Percentiles rank a stretch among this genome's conserved stretches.
phyloP scores from a whole-genome alignment of 352 stramenopile genomes.

The Pythium graminicola region DNA sequence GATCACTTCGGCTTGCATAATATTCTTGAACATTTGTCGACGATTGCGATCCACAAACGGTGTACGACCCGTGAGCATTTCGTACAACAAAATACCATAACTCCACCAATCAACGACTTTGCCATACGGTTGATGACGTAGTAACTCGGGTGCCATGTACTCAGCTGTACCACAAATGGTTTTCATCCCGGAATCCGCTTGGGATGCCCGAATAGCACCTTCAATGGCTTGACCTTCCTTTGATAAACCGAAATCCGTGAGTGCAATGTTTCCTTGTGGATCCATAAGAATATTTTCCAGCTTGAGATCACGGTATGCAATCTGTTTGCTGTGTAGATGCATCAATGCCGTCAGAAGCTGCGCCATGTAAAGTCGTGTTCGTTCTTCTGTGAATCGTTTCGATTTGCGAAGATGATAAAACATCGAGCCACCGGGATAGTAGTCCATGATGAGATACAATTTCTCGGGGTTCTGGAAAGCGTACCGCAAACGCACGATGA shows the following conservation, averaged over 20 bases:
- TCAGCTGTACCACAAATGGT: slow-evolving; percentile 86
- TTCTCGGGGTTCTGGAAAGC: slow-evolving; percentile 87
- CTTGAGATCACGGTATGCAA: slow-evolving; percentile 86
- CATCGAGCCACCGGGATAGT: slow-evolving; percentile 88
- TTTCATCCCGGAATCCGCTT: slow-evolving; percentile 81
- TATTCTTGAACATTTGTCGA: slow-evolving; percentile 89
- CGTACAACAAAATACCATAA: slow-evolving; percentile 84
- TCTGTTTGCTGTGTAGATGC: slow-evolving; percentile 86
- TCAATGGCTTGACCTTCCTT: slow-evolving; percentile 82
- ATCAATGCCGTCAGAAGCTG: slow-evolving; percentile 83
- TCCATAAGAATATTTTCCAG: slow-evolving; percentile 90
- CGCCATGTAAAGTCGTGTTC: slow-evolving; percentile 82
- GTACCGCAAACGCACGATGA: slow-evolving; percentile 77
- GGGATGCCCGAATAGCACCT: slow-evolving; percentile 72
- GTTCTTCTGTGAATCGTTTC: slow-evolving; percentile 80
- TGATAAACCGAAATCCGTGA: slow-evolving; percentile 85
- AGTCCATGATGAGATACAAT: slow-evolving; percentile 97
- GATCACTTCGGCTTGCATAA: slow-evolving; percentile 85
- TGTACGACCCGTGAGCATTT: slow-evolving; percentile 84
- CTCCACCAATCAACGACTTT: slow-evolving; percentile 90
- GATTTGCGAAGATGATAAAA: slow-evolving; percentile 87
- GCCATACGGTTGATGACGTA: slow-evolving; percentile 80
- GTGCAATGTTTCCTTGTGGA: slow-evolving; percentile 75
- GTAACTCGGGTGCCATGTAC: slow-evolving; percentile 83
- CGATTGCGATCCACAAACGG: slow-evolving; percentile 86